Evolutionary conservation across 2,329 filamentous ascomycete genomes (phyloP).

Genomic region (Chrysoporthe deuterocubensis): DNA sequence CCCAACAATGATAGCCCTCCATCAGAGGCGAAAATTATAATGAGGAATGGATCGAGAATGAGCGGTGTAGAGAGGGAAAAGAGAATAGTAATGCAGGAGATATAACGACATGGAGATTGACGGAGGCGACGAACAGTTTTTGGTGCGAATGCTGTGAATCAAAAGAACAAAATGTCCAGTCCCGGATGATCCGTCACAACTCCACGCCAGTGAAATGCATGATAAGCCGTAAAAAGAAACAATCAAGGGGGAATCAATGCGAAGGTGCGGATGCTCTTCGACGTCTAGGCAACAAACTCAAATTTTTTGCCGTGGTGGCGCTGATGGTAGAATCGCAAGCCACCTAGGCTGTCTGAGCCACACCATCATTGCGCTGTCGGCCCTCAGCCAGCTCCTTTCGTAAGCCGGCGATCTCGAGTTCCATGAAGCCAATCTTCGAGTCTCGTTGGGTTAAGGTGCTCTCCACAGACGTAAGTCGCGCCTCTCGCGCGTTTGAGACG

Average conservation of each 20-base stretch:
- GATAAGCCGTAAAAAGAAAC: not conserved
- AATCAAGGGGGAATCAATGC: not conserved
- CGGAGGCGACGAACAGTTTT: not conserved
- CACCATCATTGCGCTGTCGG: not conserved
- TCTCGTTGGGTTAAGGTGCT: conserved; percentile 15
- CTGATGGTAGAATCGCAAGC: not conserved
- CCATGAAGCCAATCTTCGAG: conserved; percentile 18
- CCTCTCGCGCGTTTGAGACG: conserved; percentile 16
- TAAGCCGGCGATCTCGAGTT: conserved; percentile 12
- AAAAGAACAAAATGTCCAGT: not conserved
- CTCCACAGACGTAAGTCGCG: conserved; percentile 17
- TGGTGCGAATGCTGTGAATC: not conserved
- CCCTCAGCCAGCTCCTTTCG: conserved; percentile 10
- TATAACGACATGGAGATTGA: not conserved
- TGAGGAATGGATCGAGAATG: not conserved
- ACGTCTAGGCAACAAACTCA: not conserved
- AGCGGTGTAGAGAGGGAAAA: not conserved
- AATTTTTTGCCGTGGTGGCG: not conserved
- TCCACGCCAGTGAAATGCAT: conserved; percentile 4
- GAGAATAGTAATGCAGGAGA: not conserved
- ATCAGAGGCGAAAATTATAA: not conserved
- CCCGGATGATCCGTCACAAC: not conserved
- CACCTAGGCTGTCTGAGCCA: not conserved
- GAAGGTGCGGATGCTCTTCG: not conserved
- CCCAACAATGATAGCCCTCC: not conserved